These are phyloP conservation scores for Dactylellina sp. DNA, from an alignment of 2,329 filamentous ascomycete genomes.

Conservation along the genomic window DNA sequence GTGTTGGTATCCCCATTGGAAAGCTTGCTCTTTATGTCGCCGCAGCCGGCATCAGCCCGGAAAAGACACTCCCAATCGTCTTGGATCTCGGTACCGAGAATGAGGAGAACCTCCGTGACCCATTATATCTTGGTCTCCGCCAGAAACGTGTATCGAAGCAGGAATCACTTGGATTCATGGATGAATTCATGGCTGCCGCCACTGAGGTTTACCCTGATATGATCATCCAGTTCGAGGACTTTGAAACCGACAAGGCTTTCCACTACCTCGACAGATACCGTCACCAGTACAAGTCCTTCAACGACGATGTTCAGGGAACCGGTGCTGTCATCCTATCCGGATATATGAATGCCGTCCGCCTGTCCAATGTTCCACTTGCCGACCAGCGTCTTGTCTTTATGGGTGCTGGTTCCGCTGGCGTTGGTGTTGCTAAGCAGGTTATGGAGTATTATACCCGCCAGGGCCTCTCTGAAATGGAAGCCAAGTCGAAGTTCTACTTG, in stretches of 20 bases:
- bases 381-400: constrained; percentile 97
- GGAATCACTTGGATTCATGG: constrained; percentile 90
- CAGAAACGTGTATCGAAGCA: constrained; percentile 80
- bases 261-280: constrained; percentile 90
- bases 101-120: constrained; percentile 74
- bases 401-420: constrained; percentile 92
- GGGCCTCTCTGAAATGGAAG: constrained; percentile 87
- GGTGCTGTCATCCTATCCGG: constrained; percentile 93
- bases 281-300: constrained; percentile 92
- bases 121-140: constrained; percentile 89
- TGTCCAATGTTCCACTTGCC: constrained; percentile 84
- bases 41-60: constrained; percentile 91
- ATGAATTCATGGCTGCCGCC: constrained; percentile 94
- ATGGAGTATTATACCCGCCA: constrained; percentile 96
- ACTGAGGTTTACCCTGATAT: constrained; percentile 78
- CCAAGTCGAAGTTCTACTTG: constrained; percentile 92
- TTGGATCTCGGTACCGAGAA: constrained; percentile 75
- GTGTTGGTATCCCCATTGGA: constrained; percentile 97
- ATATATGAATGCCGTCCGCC: constrained; percentile 75
- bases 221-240: constrained; percentile 93
- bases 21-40: constrained; percentile 96
- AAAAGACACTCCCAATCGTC: constrained; percentile 80
- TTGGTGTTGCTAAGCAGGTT: constrained; percentile 97
- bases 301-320: constrained; percentile 97
- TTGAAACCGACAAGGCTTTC: constrained; percentile 86